These are phyloP conservation scores for Macrolepiota dolichaula DNA, from an alignment of 768 basidiomycete species.

Conservation along the genomic window DNA sequence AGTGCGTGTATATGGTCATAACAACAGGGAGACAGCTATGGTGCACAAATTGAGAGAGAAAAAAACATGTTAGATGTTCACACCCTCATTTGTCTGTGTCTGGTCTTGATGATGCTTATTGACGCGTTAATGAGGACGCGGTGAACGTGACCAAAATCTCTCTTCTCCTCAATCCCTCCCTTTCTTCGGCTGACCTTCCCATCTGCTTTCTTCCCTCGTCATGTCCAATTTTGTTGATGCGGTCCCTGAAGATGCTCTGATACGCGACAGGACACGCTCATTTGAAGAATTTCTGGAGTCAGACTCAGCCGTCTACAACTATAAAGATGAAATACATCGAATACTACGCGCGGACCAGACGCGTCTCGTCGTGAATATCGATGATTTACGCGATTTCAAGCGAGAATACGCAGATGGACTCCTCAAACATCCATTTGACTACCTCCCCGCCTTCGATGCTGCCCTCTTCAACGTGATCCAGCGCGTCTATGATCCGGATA, in stretches of 20 bases:
- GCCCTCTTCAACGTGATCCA: constrained; percentile 75
- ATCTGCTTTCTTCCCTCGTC: constrained; percentile 15
- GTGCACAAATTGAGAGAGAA: too few relatives aligned
- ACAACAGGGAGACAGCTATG: too few relatives aligned
- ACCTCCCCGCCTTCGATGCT: constrained; percentile 84
- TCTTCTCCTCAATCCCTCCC: constrained; percentile 1
- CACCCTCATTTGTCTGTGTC: constrained; percentile 12
- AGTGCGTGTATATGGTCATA: too few relatives aligned
- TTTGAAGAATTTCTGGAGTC: constrained; percentile 84
- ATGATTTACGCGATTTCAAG: constrained; percentile 91
- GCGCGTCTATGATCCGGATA: constrained; percentile 70
- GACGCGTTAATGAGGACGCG: constrained; percentile 22
- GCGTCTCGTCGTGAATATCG: constrained; percentile 92
- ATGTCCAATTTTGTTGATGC: constrained; percentile 55
- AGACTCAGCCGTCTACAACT: constrained; percentile 68
- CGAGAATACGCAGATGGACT: constrained; percentile 86
- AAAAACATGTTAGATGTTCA: neutral
- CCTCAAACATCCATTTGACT: constrained; percentile 84
- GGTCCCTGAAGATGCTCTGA: constrained; percentile 62
- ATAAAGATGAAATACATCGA: constrained; percentile 78
- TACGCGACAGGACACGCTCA: constrained; percentile 71
- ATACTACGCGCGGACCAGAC: constrained; percentile 82
- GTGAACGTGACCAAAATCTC: neutral
- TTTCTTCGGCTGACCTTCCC: constrained; percentile 6
- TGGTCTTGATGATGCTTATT: constrained; percentile 19